These are phyloP conservation scores for Lasiosphaeris hirsuta DNA, from an alignment of 495 filamentous ascomycete species.

Conservation along the genomic window DNA sequence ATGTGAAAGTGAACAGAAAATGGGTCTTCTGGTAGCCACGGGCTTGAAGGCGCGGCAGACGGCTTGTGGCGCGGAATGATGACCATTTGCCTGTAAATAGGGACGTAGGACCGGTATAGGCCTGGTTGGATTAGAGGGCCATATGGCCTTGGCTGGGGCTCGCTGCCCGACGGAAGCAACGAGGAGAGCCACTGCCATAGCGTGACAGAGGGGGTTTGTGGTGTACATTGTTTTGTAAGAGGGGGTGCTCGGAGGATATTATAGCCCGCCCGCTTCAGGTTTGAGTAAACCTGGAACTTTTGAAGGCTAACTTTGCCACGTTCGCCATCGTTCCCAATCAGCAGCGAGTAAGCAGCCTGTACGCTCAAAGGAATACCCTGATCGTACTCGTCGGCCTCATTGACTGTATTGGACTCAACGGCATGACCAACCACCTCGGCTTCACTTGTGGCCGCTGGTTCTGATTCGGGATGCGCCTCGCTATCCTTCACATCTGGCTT, in stretches of 20 bases:
- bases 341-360: constrained; percentile 82
- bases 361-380: constrained; percentile 77
- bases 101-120: constrained; percentile 73
- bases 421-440: background rate
- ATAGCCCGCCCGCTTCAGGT: constrained; percentile 82
- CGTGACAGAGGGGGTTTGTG: constrained; percentile 6
- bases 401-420: constrained; percentile 1
- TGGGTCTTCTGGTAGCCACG: constrained; percentile 37
- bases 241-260: constrained; percentile 65
- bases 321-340: constrained; percentile 61
- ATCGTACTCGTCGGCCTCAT: constrained; percentile 48
- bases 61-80: constrained; percentile 71
- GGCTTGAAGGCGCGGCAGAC: constrained; percentile 22
- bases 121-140: constrained; percentile 74
- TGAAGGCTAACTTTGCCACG: constrained; percentile 65
- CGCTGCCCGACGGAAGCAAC: constrained; percentile 21
- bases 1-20: constrained; percentile 72
- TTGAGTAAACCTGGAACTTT: constrained; percentile 80
- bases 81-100: constrained; percentile 71
- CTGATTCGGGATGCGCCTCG: constrained; percentile 25
- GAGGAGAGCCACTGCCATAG: constrained; percentile 45
- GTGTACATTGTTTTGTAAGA: constrained; percentile 1
- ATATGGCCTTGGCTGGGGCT: constrained; percentile 23
- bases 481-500: constrained; percentile 10
- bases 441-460: constrained; percentile 11